Evolutionary conservation across 148 eudicot species (phyloP).

Genomic region (Rheum nobile): DNA sequence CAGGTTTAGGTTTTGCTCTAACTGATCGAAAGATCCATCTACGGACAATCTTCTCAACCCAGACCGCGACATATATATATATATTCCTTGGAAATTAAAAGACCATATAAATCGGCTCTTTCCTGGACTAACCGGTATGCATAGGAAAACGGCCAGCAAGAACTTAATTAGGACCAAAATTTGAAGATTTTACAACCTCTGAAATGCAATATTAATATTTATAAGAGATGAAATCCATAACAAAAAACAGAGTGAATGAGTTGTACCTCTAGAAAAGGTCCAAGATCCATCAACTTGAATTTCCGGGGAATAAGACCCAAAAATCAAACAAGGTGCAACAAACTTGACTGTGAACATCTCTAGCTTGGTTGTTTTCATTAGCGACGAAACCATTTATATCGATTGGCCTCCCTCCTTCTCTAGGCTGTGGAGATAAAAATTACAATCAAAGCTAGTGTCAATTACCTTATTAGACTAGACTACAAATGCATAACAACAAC

Average conservation of each 20-base stretch:
- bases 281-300: slow-evolving; percentile 14
- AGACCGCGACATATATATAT: slow-evolving; percentile 58
- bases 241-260: not conserved
- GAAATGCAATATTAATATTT: too few relatives aligned
- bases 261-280: slow-evolving; percentile 20
- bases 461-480: not conserved
- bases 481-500: too few relatives aligned
- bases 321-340: slow-evolving; percentile 54
- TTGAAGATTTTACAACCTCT: slow-evolving; percentile 23
- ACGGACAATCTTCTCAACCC: slow-evolving; percentile 59
- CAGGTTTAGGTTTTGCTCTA: slow-evolving; percentile 53
- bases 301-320: slow-evolving; percentile 17
- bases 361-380: slow-evolving; percentile 20
- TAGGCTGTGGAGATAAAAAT: slow-evolving; percentile 26
- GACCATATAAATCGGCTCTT: slow-evolving; percentile 67
- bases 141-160: slow-evolving; percentile 46
- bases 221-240: not conserved
- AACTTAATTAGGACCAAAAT: slow-evolving; percentile 17
- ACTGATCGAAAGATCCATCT: slow-evolving; percentile 75
- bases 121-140: slow-evolving; percentile 86
- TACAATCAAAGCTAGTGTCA: slow-evolving; percentile 12
- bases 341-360: slow-evolving; percentile 27
- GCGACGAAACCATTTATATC: slow-evolving; percentile 48
- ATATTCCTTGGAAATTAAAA: slow-evolving; percentile 62
- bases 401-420: slow-evolving; percentile 75